phyloP scores from a whole-genome alignment of 768 basidiomycete species.

The Lactarius evosmus region DNA sequence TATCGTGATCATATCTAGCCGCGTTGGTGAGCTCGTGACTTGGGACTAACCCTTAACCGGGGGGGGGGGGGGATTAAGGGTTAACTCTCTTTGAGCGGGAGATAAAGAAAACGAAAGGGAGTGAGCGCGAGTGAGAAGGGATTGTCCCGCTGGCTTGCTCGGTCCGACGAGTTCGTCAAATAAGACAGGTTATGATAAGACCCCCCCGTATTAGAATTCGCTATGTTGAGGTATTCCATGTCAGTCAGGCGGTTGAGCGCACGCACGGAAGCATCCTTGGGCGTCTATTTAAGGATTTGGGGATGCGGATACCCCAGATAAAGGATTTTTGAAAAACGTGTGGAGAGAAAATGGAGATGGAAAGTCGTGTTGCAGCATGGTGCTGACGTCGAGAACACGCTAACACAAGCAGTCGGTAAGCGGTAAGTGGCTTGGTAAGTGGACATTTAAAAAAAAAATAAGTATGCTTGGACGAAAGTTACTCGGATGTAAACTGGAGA shows the following conservation, averaged over 20 bases:
- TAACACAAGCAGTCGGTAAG: background rate
- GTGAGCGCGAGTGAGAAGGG: background rate
- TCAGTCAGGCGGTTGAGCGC: conserved; percentile 19
- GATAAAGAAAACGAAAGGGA: background rate
- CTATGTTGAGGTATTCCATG: conserved; percentile 15
- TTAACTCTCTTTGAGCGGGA: background rate
- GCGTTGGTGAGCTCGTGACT: conserved; percentile 21
- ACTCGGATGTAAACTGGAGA: conserved; percentile 3
- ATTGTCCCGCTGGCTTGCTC: conserved; percentile 6
- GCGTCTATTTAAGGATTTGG: conserved; percentile 13
- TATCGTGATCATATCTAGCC: conserved; percentile 26
- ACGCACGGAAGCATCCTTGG: conserved; percentile 20
- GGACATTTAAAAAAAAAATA: background rate
- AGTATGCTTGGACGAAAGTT: background rate
- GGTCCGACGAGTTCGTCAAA: conserved; percentile 21
- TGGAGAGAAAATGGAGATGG: conserved; percentile 1
- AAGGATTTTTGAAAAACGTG: background rate
- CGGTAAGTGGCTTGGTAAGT: background rate
- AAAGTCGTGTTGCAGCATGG: conserved; percentile 7
- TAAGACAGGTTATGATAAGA: conserved; percentile 14
- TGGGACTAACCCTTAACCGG: conserved; percentile 24
- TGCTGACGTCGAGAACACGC: conserved; percentile 23
- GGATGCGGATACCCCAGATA: conserved; percentile 1
- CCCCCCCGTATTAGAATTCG: background rate
- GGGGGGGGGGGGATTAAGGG: background rate